Evolutionary conservation across 140 eudicot species (phyloP).

Genomic region (Senecio squalidus): DNA sequence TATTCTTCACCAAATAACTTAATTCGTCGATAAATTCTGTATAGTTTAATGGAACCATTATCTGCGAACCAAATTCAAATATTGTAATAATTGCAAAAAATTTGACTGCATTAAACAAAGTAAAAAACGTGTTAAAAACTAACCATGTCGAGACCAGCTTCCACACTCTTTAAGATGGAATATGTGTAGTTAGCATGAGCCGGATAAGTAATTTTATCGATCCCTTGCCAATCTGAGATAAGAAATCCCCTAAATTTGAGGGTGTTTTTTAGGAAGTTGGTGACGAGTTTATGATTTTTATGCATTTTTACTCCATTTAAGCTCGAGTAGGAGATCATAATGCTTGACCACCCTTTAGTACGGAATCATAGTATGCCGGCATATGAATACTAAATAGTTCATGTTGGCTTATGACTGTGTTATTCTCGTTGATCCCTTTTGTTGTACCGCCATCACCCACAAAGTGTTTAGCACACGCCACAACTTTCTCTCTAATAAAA

Average conservation of each 20-base stretch:
- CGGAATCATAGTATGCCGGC: slow-evolving; percentile 65
- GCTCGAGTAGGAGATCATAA: slow-evolving; percentile 77
- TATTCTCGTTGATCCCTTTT: slow-evolving; percentile 57
- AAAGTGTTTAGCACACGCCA: slow-evolving; percentile 61
- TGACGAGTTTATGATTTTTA: slow-evolving; percentile 45
- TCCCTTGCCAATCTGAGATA: slow-evolving; percentile 74
- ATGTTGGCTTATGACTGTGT: slow-evolving; percentile 39
- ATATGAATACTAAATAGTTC: slow-evolving; percentile 63
- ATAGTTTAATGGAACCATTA: slow-evolving; percentile 61
- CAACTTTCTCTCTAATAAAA: slow-evolving; percentile 52
- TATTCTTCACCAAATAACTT: slow-evolving; percentile 35
- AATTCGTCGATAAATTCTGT: slow-evolving; percentile 47
- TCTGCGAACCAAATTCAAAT: slow-evolving; percentile 30
- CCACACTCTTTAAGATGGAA: slow-evolving; percentile 35
- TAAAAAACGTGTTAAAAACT: slow-evolving; percentile 9
- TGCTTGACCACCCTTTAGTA: slow-evolving; percentile 58
- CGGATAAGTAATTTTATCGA: slow-evolving; percentile 51
- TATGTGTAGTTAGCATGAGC: slow-evolving; percentile 49
- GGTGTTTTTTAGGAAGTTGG: slow-evolving; percentile 47
- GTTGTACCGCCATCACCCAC: slow-evolving; percentile 80
- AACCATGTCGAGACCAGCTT: slow-evolving; percentile 79
- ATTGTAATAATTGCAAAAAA: background rate
- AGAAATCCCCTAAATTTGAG: slow-evolving; percentile 70
- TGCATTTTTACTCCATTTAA: slow-evolving; percentile 70
- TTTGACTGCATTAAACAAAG: background rate